Conservation (phyloP, 2,329 filamentous ascomycete species). For the Colletotrichum karsti region DNA sequence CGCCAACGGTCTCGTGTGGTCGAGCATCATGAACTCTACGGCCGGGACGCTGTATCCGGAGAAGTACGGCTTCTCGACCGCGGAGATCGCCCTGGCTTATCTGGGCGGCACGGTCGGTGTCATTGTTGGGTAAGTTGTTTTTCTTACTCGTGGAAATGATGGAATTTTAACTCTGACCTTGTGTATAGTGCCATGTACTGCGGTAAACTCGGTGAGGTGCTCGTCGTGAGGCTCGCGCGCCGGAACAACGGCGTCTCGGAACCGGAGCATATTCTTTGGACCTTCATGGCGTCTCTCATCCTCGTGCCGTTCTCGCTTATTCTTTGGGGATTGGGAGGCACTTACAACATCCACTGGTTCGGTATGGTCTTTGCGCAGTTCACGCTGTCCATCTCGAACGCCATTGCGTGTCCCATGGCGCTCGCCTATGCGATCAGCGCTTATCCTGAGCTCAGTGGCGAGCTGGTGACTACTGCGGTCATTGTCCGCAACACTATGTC, state of each 20-base stretch:
- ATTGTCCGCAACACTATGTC: too few species aligned
- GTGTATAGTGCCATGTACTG: too few species aligned
- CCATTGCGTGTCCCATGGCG: too few species aligned
- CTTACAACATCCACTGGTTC: background rate
- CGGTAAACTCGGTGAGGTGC: conserved; percentile 45
- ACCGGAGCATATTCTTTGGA: background rate
- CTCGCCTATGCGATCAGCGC: too few species aligned
- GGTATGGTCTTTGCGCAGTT: background rate
- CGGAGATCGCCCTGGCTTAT: conserved; percentile 33
- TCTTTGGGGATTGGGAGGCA: background rate
- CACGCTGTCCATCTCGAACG: too few species aligned
- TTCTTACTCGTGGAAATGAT: too few species aligned
- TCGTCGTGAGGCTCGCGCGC: conserved; percentile 38
- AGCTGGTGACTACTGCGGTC: too few species aligned
- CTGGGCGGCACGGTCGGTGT: conserved; percentile 49
- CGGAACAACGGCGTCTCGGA: background rate
- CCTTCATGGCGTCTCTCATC: accelerated
- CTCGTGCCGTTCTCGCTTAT: background rate
- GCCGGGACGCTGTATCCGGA: conserved; percentile 40
- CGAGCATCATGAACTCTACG: conserved; percentile 39
- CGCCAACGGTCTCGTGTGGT: conserved; percentile 42
- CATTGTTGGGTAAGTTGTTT: conserved; percentile 41
- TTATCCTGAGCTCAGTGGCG: too few species aligned
- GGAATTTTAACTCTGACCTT: too few species aligned
- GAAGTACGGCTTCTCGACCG: conserved; percentile 38